Evolutionary conservation across 768 basidiomycete species (phyloP).

Genomic region (Pulveroboletus ravenelii): DNA sequence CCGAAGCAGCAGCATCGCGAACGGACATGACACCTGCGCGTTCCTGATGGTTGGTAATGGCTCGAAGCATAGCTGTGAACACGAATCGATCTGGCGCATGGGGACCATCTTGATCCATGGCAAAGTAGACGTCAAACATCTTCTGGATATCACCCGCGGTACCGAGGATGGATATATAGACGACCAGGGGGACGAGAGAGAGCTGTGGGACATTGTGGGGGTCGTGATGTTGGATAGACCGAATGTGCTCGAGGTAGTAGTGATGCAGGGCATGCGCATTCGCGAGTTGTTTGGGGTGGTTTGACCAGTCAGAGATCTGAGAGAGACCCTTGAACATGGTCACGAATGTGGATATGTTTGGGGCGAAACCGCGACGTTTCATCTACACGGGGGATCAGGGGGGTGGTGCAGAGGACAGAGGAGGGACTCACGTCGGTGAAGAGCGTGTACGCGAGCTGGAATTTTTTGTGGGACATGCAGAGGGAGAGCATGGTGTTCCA

Average conservation of each 20-base stretch:
- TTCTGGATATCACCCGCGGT: slow-evolving; percentile 55
- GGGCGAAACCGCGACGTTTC: slow-evolving; percentile 77
- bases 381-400: slow-evolving; percentile 46
- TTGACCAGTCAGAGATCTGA: slow-evolving; percentile 57
- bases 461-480: slow-evolving; percentile 52
- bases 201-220: slow-evolving; percentile 44
- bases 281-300: slow-evolving; percentile 54
- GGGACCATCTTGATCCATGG: slow-evolving; percentile 58
- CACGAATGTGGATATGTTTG: slow-evolving; percentile 61
- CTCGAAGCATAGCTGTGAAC: slow-evolving; percentile 64
- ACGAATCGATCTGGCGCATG: slow-evolving; percentile 56
- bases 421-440: slow-evolving; percentile 56
- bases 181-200: slow-evolving; percentile 43
- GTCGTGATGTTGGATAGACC: slow-evolving; percentile 45
- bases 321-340: slow-evolving; percentile 66
- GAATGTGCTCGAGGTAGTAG: slow-evolving; percentile 48
- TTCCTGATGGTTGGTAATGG: slow-evolving; percentile 29
- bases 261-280: slow-evolving; percentile 60
- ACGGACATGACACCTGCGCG: slow-evolving; percentile 19
- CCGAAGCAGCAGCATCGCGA: slow-evolving; percentile 46
- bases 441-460: slow-evolving; percentile 57
- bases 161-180: slow-evolving; percentile 67
- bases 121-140: slow-evolving; percentile 73
- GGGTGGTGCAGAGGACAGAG: slow-evolving; percentile 9
- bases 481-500: slow-evolving; percentile 80